Evolutionary conservation across 805 yeast species (phyloP).

Genomic region (Candida suzukii): DNA sequence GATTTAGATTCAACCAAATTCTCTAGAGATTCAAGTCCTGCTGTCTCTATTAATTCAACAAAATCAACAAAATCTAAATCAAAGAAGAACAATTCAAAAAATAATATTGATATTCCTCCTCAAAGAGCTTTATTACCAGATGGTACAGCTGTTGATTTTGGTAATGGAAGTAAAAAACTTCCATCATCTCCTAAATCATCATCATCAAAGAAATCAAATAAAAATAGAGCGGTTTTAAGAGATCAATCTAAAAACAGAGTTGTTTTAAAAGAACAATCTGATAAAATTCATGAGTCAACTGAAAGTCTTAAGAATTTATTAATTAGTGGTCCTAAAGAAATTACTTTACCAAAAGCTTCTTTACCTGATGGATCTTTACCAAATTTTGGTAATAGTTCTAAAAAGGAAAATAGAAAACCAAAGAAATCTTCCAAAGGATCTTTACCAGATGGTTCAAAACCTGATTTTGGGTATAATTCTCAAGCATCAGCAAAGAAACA

Average conservation of each 20-base stretch:
- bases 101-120: slow-evolving; percentile 53
- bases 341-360: slow-evolving; percentile 36
- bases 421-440: not conserved
- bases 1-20: not conserved
- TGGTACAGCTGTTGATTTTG: slow-evolving; percentile 20
- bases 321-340: slow-evolving; percentile 25
- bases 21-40: not conserved
- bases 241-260: slow-evolving; percentile 1
- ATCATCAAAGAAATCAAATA: slow-evolving; percentile 7
- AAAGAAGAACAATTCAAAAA: slow-evolving; percentile 31
- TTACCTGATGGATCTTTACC: not conserved
- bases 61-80: slow-evolving; percentile 1
- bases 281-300: slow-evolving; percentile 14
- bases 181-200: too few species aligned
- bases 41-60: slow-evolving; percentile 1
- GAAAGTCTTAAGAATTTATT: slow-evolving; percentile 13
- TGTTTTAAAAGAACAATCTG: slow-evolving; percentile 7
- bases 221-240: slow-evolving; percentile 1
- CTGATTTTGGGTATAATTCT: not conserved
- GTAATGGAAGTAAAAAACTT: slow-evolving; percentile 11
- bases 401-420: not conserved
- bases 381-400: slow-evolving; percentile 3
- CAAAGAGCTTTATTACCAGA: slow-evolving; percentile 22
- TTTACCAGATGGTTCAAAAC: not conserved
- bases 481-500: not conserved